These are phyloP conservation scores for Citrus glauca DNA, from an alignment of 345 rosid species.

Conservation along the genomic window DNA sequence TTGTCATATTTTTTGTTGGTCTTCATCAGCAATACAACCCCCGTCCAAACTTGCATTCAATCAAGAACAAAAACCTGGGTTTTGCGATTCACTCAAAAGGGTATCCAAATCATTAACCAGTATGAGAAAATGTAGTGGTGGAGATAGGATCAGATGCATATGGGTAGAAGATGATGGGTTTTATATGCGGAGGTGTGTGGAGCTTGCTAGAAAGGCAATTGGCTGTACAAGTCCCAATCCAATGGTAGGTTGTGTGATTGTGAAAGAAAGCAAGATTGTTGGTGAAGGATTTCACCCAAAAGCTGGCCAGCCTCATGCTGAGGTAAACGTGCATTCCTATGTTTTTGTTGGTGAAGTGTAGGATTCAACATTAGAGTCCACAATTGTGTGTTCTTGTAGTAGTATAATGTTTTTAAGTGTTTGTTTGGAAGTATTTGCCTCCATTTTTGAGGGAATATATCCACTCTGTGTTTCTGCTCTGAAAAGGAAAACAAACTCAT, in stretches of 20 bases:
- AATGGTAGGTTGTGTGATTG: conserved; percentile 90
- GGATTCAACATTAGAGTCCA: too few species aligned
- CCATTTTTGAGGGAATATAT: neutral
- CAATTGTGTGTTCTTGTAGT: neutral
- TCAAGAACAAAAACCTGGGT: conserved; percentile 2
- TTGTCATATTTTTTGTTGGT: neutral
- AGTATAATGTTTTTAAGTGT: neutral
- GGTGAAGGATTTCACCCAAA: conserved; percentile 97
- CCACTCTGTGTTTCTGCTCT: neutral
- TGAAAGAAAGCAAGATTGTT: conserved; percentile 75
- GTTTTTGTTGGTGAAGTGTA: neutral
- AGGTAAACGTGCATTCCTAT: conserved; percentile 40
- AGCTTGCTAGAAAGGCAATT: conserved; percentile 70
- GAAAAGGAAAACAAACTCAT: neutral
- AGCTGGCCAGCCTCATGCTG: conserved; percentile 96
- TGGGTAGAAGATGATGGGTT: conserved; percentile 40
- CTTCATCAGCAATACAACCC: neutral
- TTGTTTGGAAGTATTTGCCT: neutral
- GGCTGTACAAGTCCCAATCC: conserved; percentile 94
- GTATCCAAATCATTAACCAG: conserved; percentile 17
- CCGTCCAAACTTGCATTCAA: neutral
- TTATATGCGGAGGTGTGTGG: conserved; percentile 75
- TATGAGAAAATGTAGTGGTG: conserved; percentile 8
- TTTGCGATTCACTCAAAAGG: conserved; percentile 20
- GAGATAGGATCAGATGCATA: conserved; percentile 26